phyloP scores from a whole-genome alignment of 306 rosid species.

The Glycyrrhiza uralensis region DNA sequence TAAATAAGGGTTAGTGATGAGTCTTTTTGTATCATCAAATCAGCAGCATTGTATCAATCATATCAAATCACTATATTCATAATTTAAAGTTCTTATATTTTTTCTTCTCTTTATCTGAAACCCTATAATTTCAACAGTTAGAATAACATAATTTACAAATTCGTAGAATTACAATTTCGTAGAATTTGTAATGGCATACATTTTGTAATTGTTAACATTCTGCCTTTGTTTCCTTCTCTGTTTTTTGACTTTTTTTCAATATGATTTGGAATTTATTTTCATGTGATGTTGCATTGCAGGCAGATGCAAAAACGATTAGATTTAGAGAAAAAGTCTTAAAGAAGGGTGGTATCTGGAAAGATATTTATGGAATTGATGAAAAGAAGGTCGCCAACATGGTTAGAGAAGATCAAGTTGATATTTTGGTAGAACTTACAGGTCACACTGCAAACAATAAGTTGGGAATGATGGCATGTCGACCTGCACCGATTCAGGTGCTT shows the following conservation, averaged over 20 bases:
- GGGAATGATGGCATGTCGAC: constrained; percentile 97
- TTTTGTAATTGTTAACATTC: not conserved
- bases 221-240: not conserved
- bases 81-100: no score
- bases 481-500: constrained; percentile 79
- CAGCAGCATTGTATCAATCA: no score
- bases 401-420: constrained; percentile 87
- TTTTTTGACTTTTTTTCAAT: not conserved
- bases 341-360: constrained; percentile 89
- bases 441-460: constrained; percentile 96
- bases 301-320: constrained; percentile 81
- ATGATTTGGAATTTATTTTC: not conserved
- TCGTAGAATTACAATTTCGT: no score
- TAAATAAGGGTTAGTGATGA: no score
- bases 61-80: no score
- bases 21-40: no score
- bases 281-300: constrained; percentile 57
- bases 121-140: no score
- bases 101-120: no score
- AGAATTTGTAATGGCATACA: not conserved
- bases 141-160: not conserved
- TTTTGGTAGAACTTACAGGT: constrained; percentile 91
- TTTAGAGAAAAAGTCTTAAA: constrained; percentile 76
- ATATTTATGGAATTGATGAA: constrained; percentile 83
- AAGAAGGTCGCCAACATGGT: constrained; percentile 78